Evolutionary conservation across 176 grass and related monocot genomes (phyloP), one percentile per base, ranked within the genome.

Genomic region (maize (Zea mays)): DNA sequence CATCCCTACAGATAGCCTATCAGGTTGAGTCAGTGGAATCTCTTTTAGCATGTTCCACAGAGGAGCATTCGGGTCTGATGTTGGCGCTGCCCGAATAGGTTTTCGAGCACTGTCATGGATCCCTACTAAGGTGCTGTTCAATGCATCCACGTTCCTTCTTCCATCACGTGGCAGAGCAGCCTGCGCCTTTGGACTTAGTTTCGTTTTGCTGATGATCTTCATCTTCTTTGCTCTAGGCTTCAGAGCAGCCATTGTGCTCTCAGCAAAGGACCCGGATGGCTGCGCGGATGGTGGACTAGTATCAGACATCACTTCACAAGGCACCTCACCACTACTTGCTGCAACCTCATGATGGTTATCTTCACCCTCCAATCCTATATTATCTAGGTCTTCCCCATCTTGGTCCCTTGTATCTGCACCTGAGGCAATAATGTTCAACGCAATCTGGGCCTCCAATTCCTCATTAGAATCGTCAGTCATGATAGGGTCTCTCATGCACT

Each of bases 241-340:
- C 17, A 74, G 81, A 62, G 76, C 81, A 88, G 86, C 81, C 71
- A 88, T 84, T 70, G 69, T 74, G 62, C 86, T 88, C 81, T 88
- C 86, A 14, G 75, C 80, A 15, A 52, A 82, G 7, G 86, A 88
- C 48, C 75, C 75, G 45, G 75, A 83, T 79, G 85, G 85, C 6
- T 75, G 54, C 48, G 69, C 75, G 45, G 75, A 83, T 79, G 85
- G 85, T 8, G 81, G 54, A 57, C 86, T 88, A 55, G 75, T 75
- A 17, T 20, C 86, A 34, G 86, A 79, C 70, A 79, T 73, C 63
- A 69, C 81, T 88, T 88, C 86, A 27, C 75, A 84, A 56, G 86
- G 86, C 17, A 84, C 45, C 34, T 48, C 71, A 0, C 10, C 70
- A 0, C 75, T 88, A 62, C 76, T 69, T 79, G 81, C 54, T 63